Conservation (phyloP, 345 rosid species). For the Eucalyptus camaldulensis region DNA sequence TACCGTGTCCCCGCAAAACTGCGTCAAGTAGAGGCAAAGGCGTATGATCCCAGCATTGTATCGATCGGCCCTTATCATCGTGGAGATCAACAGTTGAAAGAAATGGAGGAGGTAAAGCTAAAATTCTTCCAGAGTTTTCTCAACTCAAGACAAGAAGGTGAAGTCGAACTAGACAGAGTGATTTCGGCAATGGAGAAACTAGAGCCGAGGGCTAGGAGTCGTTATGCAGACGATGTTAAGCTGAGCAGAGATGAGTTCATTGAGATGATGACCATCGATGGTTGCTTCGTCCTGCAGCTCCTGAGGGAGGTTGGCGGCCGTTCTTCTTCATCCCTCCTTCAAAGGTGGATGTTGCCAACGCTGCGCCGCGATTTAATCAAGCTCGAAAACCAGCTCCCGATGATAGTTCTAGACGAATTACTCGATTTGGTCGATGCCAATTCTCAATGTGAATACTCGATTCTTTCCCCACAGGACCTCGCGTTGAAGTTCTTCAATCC, state of each 20-base stretch:
- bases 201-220: constrained; percentile 1
- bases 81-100: neutral
- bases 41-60: constrained; percentile 8
- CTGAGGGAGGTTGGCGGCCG: neutral
- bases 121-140: neutral
- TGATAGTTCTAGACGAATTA: neutral
- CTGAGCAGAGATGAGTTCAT: constrained; percentile 1
- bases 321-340: neutral
- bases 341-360: constrained; percentile 16
- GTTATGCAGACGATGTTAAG: constrained; percentile 3
- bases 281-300: constrained; percentile 19
- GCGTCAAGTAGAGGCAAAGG: neutral
- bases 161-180: neutral
- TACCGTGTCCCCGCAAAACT: constrained; percentile 5
- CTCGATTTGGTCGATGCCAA: neutral
- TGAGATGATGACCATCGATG: constrained; percentile 18
- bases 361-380: constrained; percentile 11
- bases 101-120: constrained; percentile 10
- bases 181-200: constrained; percentile 2
- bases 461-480: neutral
- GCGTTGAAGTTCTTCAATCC: constrained; percentile 10
- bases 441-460: neutral
- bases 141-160: neutral
- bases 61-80: constrained; percentile 18
- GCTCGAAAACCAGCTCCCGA: constrained; percentile 21